Base-by-base conservation (phyloP, 306 rosid species). In the Sicyos baderoa region DNA sequence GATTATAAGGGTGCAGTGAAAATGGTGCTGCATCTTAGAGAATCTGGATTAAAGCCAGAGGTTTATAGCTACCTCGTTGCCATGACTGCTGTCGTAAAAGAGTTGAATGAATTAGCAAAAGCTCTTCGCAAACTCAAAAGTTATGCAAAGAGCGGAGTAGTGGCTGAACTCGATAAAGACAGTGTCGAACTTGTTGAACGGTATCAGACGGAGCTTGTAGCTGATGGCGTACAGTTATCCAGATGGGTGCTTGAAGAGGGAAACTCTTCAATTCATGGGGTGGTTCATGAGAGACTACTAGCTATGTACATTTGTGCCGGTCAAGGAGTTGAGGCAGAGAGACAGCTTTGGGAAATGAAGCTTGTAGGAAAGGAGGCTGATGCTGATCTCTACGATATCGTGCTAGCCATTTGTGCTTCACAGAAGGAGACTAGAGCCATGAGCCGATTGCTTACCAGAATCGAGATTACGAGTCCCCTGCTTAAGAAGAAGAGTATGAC, bases 261-360 rank as follows among this genome's bases (percentile, higher is more conserved):
- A 42, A 79, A 73, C 68, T 73, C 83, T 51, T 81, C 84, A 49
- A 83, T 86, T 54, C 67, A 75, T 37, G 94, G 94, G 48, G 82
- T 88, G 44, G 83, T 90, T 73, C 97, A 90, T 1, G 99, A 93
- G 89, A 86, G 97, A 80, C 97, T 93, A 64, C 90, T 93, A 50
- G 97, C 98, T 0, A 93, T 93, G 99, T 88, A 88, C 42, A 84
- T 90, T n/a, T 90, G 91, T 48, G 90, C 99, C 0, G 99, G 97
- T 54, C 84, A 82, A 40, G 99, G 99, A 80, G 74, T 84, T n/a
- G 91, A 93, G 80, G 99, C 99, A 0, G 99, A 93, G 82, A 85
- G 89, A 73, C 96, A 93, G 73, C 78, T 93, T 47, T 93, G 99
- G 97, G 90, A 90, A 76, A 86, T 90, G 97, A 90, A 88, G 72